Evolutionary conservation across 2,329 filamentous ascomycete genomes (phyloP).

Genomic region (Capronia americana): DNA sequence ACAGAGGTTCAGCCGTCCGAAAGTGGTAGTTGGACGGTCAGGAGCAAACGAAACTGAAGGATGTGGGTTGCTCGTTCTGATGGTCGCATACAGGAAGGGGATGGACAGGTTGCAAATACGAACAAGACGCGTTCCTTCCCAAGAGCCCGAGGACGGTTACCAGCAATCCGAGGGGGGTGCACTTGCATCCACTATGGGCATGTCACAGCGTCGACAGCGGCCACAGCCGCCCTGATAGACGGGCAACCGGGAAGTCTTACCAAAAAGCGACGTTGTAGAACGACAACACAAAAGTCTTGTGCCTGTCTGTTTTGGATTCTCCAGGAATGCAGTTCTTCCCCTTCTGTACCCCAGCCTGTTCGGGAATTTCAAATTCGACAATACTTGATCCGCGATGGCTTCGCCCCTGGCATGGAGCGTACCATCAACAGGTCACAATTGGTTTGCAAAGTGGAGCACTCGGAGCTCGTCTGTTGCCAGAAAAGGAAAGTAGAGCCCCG

Average conservation of each 20-base stretch:
- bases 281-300: neutral
- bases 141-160: neutral
- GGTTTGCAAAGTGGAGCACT: neutral
- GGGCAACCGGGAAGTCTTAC: neutral
- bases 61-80: neutral
- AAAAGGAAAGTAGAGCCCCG: constrained; percentile 9
- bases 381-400: neutral
- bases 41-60: neutral
- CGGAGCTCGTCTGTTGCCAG: neutral
- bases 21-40: neutral
- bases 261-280: constrained; percentile 1
- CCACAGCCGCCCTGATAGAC: constrained; percentile 12
- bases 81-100: neutral
- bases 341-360: neutral
- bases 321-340: neutral
- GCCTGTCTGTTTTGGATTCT: neutral
- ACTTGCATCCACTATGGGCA: neutral
- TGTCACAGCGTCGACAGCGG: constrained; percentile 16
- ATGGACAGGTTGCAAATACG: constrained; percentile 8
- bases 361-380: neutral
- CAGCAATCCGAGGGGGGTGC: neutral
- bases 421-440: neutral
- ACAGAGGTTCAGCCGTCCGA: neutral
- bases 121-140: neutral
- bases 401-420: neutral